A percentile compares a stretch with the other conserved stretches of the same genome.
Evolutionary conservation across 305 asterid species (phyloP).

Genomic region (Ruellia speciosa): DNA sequence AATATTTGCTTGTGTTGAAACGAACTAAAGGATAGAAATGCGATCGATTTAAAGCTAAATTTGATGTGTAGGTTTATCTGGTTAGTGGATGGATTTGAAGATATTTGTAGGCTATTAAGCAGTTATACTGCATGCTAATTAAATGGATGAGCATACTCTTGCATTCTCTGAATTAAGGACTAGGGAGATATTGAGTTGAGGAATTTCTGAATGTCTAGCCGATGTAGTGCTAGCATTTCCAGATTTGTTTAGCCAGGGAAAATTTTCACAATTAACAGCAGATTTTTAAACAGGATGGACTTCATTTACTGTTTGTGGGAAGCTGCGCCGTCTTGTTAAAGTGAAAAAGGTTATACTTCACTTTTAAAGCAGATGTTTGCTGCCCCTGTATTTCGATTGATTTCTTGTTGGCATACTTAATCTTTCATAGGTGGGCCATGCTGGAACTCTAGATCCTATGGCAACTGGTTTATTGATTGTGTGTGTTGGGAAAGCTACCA

Average conservation of each 20-base stretch:
- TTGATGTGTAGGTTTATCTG: no score
- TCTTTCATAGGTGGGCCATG: constrained; percentile 80
- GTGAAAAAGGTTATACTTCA: constrained; percentile 69
- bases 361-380: not conserved
- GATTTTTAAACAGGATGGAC: constrained; percentile 78
- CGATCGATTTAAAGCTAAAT: no score
- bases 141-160: no score
- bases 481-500: constrained; percentile 91
- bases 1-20: no score
- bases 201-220: not conserved
- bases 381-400: not conserved
- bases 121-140: constrained; percentile 13
- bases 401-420: constrained; percentile 1
- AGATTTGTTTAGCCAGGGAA: not conserved
- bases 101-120: not conserved
- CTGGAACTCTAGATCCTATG: constrained; percentile 98
- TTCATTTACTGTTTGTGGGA: constrained; percentile 93
- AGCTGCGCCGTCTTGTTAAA: constrained; percentile 79
- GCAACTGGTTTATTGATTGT: constrained; percentile 92
- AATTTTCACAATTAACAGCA: constrained; percentile 21
- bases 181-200: not conserved
- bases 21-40: no score
- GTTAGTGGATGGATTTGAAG: not conserved
- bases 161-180: not conserved
- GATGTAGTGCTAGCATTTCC: not conserved